Base-by-base conservation (phyloP, 257 asterid species). In the Primulina huaijiensis region DNA sequence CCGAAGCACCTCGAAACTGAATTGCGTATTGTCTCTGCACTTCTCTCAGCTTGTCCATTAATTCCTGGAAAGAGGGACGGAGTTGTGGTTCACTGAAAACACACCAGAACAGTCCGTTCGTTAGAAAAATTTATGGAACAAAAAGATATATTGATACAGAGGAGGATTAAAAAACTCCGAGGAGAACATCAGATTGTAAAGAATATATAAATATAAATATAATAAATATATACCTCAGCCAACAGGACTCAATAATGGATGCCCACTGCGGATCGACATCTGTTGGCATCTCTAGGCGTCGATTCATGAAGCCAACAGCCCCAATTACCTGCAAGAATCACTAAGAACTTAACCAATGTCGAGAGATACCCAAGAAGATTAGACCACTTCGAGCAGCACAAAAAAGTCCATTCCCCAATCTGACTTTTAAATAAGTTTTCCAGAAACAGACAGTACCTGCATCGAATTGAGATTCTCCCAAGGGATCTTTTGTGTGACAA, bases 301-400 rank as follows among this genome's bases (percentile, higher is more conserved):
- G 97, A 78, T 90, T 82, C 97, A 93, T 93, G 82, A 93, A 93
- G n/a, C 97, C 99, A 78, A 93, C 97, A 55, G 97, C 96, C 72
- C 95, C 97, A 53, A 93, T 86, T 52, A 93, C 97, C 99, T 93
- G 85, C 63, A 83, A 64, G 60, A 60, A 73, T 71, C 70, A 43
- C 59, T 16, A 20, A 58, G 17, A 21, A 64, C 52, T 60, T 17
- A 68, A 64, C 56, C 7, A 14, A 5, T 46, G 56, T 16, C 7
- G 2, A 46, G 4, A 46, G 56, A 46, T 46, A 12, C 19, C 40
- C 55, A 38, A 67, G 40, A 70, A 65, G 14, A 17, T 7, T 43
- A 14, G 56, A 46, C 19, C 56, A 46, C 8, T 46, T 46, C 56
- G 16, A 46, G 56, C 1, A 46, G 56, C 56, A 46, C 56, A 46